phyloP scores from a whole-genome alignment of 371 early-diverging fungal species.

The Mortierella sp. region DNA sequence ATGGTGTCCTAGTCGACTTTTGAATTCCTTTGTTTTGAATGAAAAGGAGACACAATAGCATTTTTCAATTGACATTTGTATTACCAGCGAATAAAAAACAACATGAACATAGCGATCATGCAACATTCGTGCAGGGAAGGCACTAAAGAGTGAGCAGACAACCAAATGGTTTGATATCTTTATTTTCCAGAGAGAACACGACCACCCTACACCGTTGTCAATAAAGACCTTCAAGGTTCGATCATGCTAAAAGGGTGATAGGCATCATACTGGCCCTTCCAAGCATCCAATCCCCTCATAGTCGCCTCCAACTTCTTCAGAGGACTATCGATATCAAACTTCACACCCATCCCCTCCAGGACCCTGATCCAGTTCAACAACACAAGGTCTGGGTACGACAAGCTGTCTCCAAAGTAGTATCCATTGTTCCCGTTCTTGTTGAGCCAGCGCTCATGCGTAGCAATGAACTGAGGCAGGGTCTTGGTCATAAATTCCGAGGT shows the following conservation, averaged over 20 bases:
- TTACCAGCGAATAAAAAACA: neutral
- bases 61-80: neutral
- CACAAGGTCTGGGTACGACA: constrained; percentile 37
- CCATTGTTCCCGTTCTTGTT: constrained; percentile 54
- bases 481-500: constrained; percentile 26
- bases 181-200: neutral
- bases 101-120: neutral
- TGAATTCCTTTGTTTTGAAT: neutral
- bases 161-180: neutral
- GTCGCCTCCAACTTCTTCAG: constrained; percentile 21
- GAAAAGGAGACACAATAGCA: neutral
- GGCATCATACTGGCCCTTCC: constrained; percentile 37
- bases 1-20: neutral
- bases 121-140: too few species aligned
- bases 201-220: neutral
- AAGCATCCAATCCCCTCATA: constrained; percentile 19
- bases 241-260: constrained; percentile 30
- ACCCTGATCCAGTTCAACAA: constrained; percentile 40
- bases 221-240: neutral
- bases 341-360: constrained; percentile 19
- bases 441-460: constrained; percentile 37
- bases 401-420: constrained; percentile 34
- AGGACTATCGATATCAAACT: constrained; percentile 27
- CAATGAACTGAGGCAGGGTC: constrained; percentile 26
- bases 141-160: too few species aligned